These are phyloP conservation scores for Corinectria fuckeliana DNA, from an alignment of 2,329 filamentous ascomycete species.

Conservation along the genomic window DNA sequence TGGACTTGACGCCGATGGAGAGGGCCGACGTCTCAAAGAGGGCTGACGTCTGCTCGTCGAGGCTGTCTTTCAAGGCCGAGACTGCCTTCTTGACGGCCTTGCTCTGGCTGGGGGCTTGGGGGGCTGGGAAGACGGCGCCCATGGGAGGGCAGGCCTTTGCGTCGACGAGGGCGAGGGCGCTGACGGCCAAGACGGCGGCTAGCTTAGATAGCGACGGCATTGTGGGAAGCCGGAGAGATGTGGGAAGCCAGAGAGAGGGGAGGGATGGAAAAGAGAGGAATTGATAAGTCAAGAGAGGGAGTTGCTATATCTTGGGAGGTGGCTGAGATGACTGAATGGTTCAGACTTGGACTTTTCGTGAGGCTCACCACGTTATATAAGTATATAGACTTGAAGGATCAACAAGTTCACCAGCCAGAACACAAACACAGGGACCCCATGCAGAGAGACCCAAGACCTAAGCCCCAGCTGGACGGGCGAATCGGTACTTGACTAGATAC, in stretches of 20 bases:
- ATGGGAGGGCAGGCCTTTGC: slow-evolving; percentile 50
- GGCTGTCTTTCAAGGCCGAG: slow-evolving; percentile 25
- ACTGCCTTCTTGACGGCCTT: slow-evolving; percentile 39
- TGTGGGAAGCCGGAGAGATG: background rate
- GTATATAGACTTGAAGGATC: background rate
- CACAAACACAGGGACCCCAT: background rate
- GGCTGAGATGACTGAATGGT: background rate
- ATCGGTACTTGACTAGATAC: background rate
- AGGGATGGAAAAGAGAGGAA: background rate
- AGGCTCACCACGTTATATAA: slow-evolving; percentile 24
- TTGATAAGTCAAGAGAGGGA: background rate
- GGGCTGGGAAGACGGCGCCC: slow-evolving; percentile 49
- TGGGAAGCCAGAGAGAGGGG: background rate
- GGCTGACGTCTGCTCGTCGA: slow-evolving; percentile 37
- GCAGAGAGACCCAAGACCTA: background rate
- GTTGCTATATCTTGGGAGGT: background rate
- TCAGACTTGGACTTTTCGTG: background rate
- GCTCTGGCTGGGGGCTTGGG: slow-evolving; percentile 42
- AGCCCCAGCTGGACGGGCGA: background rate
- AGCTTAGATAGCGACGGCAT: slow-evolving; percentile 31
- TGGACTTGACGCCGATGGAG: slow-evolving; percentile 50
- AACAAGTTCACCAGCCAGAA: background rate
- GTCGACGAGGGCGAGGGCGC: slow-evolving; percentile 26
- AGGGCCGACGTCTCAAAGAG: slow-evolving; percentile 44
- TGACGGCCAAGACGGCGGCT: slow-evolving; percentile 20